phyloP scores from a whole-genome alignment of 257 asterid genomes.

The Solanum corneliomulleri region DNA sequence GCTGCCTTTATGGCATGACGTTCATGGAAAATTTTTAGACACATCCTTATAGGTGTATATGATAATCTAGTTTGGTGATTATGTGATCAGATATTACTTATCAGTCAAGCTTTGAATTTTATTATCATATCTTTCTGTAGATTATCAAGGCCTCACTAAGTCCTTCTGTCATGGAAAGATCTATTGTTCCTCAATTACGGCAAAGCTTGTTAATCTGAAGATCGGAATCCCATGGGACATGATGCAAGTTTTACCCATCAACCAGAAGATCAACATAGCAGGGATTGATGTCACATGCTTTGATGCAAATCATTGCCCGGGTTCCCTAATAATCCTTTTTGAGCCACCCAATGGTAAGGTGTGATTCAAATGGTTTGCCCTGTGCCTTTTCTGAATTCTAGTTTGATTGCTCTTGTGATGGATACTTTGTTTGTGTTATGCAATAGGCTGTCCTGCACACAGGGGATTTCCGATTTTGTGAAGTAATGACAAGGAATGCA shows the following conservation, averaged over 20 bases:
- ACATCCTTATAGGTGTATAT: background rate
- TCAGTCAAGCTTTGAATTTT: background rate
- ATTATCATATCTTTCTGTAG: slow-evolving; percentile 32
- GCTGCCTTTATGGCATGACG: background rate
- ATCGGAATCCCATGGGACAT: slow-evolving; percentile 71
- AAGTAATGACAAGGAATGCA: slow-evolving; percentile 49
- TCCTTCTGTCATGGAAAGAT: slow-evolving; percentile 80
- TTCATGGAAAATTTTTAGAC: background rate
- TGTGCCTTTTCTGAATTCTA: background rate
- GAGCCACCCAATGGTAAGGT: slow-evolving; percentile 89
- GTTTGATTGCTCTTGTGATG: background rate
- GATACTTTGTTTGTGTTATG: slow-evolving; percentile 2
- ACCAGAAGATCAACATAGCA: slow-evolving; percentile 62
- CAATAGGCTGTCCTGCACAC: slow-evolving; percentile 83
- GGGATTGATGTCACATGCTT: slow-evolving; percentile 75
- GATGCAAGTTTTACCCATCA: slow-evolving; percentile 71
- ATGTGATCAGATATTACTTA: background rate
- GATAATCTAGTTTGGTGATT: background rate
- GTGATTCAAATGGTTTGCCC: slow-evolving; percentile 5
- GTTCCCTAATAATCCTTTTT: slow-evolving; percentile 75
- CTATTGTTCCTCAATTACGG: slow-evolving; percentile 76
- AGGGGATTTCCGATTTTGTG: slow-evolving; percentile 82
- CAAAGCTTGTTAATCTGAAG: slow-evolving; percentile 77
- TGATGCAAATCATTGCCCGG: slow-evolving; percentile 98
- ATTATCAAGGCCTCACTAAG: slow-evolving; percentile 93